A percentile compares a stretch with the other conserved stretches of the same genome.
phyloP scores from a whole-genome alignment of 2,329 filamentous ascomycete genomes.

The Volutella citrinella region DNA sequence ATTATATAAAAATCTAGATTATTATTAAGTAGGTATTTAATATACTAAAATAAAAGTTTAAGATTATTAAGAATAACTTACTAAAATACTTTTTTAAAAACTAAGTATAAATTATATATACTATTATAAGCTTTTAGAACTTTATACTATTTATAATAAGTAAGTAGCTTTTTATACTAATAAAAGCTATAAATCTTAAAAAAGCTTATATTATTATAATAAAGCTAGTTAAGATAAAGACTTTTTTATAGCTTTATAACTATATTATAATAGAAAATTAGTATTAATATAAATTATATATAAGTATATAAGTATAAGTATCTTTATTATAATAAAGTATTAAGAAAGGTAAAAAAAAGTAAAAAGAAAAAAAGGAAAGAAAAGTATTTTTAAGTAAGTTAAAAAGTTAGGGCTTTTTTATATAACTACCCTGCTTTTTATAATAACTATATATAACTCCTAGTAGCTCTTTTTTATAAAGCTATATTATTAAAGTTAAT shows the following conservation, averaged over 20 bases:
- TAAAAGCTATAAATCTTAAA: neutral
- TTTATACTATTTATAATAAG: slow-evolving; percentile 1
- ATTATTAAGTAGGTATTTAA: slow-evolving; percentile 4
- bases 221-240: too few relatives aligned
- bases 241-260: neutral
- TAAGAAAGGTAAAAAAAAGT: too few relatives aligned
- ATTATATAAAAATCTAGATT: slow-evolving; percentile 1
- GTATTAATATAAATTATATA: too few relatives aligned
- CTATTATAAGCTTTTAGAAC: slow-evolving; percentile 2
- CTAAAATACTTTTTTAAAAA: slow-evolving; percentile 4
- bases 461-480: too few relatives aligned
- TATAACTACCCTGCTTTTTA: too few relatives aligned
- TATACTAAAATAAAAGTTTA: slow-evolving; percentile 1
- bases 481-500: too few relatives aligned
- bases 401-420: too few relatives aligned
- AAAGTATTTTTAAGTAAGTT: too few relatives aligned
- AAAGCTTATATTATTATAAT: neutral
- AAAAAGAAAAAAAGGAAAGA: too few relatives aligned
- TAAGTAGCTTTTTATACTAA: neutral
- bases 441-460: too few relatives aligned
- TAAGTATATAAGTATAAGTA: too few relatives aligned
- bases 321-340: neutral
- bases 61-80: slow-evolving; percentile 2
- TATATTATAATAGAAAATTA: neutral
- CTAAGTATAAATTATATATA: slow-evolving; percentile 7